These are phyloP conservation scores for Pythium rishiriense DNA, from an alignment of 352 stramenopile species.

Conservation along the genomic window DNA sequence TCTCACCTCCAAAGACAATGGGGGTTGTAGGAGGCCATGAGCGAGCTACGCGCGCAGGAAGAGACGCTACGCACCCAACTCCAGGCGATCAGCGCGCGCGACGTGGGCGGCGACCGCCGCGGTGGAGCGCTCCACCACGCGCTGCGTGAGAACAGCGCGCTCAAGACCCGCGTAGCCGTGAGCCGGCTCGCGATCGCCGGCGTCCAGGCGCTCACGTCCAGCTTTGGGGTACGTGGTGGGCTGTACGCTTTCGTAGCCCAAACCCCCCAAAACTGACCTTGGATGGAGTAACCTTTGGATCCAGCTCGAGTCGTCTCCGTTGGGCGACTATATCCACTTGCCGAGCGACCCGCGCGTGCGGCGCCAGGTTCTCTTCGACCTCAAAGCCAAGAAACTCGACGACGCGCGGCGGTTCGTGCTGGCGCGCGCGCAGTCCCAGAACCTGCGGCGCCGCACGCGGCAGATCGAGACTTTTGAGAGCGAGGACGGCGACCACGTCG, in stretches of 20 bases:
- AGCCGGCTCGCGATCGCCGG: neutral
- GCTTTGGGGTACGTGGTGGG: slow-evolving; percentile 2
- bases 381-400: slow-evolving; percentile 1
- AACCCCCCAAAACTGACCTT: too few species aligned
- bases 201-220: slow-evolving; percentile 1
- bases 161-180: neutral
- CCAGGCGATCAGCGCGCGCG: neutral
- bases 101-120: neutral
- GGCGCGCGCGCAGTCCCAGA: neutral
- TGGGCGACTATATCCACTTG: neutral
- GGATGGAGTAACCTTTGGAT: neutral
- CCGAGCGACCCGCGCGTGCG: neutral
- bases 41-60: slow-evolving; percentile 1
- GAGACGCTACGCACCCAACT: neutral
- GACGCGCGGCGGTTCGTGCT: neutral
- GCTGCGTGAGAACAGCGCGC: neutral
- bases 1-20: too few species aligned
- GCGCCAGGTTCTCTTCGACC: neutral
- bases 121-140: neutral
- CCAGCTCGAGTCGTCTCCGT: neutral
- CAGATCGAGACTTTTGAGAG: slow-evolving; percentile 4
- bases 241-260: too few species aligned
- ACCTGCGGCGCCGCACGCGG: neutral
- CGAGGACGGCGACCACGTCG: neutral
- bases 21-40: slow-evolving; percentile 14